phyloP scores from a whole-genome alignment of 441 rosid species.

The Pelargonium cotyledonis region DNA sequence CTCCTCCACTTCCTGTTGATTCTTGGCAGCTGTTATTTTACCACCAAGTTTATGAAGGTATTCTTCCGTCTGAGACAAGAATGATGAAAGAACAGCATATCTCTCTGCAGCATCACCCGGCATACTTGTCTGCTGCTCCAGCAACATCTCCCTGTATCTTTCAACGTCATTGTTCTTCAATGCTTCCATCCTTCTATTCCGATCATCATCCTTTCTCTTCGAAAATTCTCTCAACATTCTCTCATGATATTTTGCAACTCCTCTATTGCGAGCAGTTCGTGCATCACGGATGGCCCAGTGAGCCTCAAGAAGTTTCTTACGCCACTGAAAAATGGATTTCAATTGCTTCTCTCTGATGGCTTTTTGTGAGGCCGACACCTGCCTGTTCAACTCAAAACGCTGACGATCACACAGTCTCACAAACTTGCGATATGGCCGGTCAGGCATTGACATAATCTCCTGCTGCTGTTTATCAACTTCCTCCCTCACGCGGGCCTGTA shows the following conservation, averaged over 20 bases:
- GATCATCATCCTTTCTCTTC: conserved; percentile 91
- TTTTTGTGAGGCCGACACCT: conserved; percentile 79
- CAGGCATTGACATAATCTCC: conserved; percentile 99
- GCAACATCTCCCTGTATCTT: conserved; percentile 95
- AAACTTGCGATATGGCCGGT: conserved; percentile 96
- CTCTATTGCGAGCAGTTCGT: conserved; percentile 96
- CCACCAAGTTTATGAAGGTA: conserved; percentile 91
- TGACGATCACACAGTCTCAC: conserved; percentile 97
- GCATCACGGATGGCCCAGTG: conserved; percentile 99
- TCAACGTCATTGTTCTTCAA: conserved; percentile 99
- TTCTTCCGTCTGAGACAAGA: conserved; percentile 96
- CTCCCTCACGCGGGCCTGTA: conserved; percentile 87
- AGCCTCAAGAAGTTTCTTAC: conserved; percentile 97
- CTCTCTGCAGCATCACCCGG: conserved; percentile 96
- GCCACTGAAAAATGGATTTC: conserved; percentile 98
- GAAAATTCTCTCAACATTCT: conserved; percentile 93
- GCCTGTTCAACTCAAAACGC: conserved; percentile 85
- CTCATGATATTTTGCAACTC: conserved; percentile 99
- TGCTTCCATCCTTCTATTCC: conserved; percentile 99
- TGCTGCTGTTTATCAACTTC: conserved; percentile 97
- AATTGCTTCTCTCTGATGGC: conserved; percentile 89
- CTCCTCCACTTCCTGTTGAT: conserved; percentile 98
- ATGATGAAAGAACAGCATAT: conserved; percentile 91
- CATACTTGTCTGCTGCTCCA: conserved; percentile 94
- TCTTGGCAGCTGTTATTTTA: conserved; percentile 93